phyloP scores from a whole-genome alignment of 805 yeast genomes.

The Pichia deserticola region DNA sequence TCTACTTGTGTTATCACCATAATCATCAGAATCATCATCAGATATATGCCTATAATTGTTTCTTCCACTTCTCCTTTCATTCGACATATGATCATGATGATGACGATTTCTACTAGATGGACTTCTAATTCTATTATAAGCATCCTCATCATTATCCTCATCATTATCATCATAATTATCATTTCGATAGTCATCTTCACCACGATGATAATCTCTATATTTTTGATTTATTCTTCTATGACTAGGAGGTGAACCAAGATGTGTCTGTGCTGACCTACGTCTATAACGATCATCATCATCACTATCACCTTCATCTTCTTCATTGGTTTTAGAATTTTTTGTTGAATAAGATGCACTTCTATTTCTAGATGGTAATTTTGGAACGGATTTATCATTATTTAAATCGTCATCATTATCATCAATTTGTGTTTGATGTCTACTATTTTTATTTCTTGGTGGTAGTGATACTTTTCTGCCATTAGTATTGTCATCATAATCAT shows the following conservation, averaged over 20 bases:
- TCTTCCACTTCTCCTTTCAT: no score
- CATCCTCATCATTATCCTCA: neutral
- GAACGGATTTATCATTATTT: no score
- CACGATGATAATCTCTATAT: no score
- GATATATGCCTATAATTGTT: no score
- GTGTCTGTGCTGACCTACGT: neutral
- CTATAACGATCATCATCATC: neutral
- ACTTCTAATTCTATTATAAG: neutral
- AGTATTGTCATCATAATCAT: no score
- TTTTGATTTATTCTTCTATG: neutral
- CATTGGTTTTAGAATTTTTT: neutral
- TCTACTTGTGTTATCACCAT: neutral
- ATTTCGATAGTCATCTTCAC: neutral
- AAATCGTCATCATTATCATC: neutral
- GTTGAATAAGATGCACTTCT: neutral
- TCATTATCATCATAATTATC: neutral
- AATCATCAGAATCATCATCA: neutral
- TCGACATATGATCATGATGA: no score
- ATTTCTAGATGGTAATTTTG: slow-evolving; percentile 5
- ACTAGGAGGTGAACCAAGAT: neutral
- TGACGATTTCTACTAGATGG: no score
- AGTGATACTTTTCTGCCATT: neutral
- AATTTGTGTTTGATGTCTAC: neutral
- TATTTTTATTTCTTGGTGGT: neutral
- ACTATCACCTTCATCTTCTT: neutral